These are phyloP conservation scores for Fusarium pseudoanthophilum DNA, from an alignment of 2,329 filamentous ascomycete species.

Conservation along the genomic window DNA sequence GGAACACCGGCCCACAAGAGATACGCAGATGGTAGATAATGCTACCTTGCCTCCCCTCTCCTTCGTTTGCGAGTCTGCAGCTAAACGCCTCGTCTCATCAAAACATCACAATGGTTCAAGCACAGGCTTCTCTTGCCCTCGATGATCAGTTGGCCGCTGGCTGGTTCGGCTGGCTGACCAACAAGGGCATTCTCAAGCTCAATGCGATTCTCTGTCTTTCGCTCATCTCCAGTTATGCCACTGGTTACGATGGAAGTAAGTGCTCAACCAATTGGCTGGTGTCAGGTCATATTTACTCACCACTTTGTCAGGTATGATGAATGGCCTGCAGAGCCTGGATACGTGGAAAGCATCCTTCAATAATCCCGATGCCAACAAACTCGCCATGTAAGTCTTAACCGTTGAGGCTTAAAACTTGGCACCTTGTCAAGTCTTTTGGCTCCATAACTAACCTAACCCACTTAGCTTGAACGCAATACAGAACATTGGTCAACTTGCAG, in stretches of 20 bases:
- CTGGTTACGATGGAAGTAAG: constrained; percentile 17
- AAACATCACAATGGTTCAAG: constrained; percentile 8
- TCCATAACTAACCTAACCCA: background rate
- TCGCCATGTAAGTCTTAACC: constrained; percentile 11
- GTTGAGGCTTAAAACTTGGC: background rate
- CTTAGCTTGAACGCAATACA: constrained; percentile 9
- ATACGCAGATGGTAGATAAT: constrained; percentile 19
- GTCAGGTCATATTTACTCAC: background rate
- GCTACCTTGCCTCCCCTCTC: constrained; percentile 17
- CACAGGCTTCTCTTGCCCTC: constrained; percentile 16
- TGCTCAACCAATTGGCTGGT: background rate
- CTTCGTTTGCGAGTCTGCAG: background rate
- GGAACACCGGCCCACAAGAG: constrained; percentile 18
- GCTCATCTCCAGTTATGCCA: constrained; percentile 18
- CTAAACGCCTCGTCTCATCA: background rate
- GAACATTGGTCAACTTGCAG: constrained; percentile 16
- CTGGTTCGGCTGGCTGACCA: constrained; percentile 16
- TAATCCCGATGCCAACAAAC: constrained; percentile 1
- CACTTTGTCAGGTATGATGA: background rate
- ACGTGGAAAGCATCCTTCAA: constrained; percentile 16
- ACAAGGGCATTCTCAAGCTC: constrained; percentile 19
- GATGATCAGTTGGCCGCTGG: constrained; percentile 19
- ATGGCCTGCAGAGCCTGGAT: constrained; percentile 11
- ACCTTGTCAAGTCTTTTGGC: background rate
- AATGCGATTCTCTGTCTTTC: constrained; percentile 19